Evolutionary conservation across 805 yeast genomes (phyloP).

Genomic region (Wickerhamiella bombiphila): DNA sequence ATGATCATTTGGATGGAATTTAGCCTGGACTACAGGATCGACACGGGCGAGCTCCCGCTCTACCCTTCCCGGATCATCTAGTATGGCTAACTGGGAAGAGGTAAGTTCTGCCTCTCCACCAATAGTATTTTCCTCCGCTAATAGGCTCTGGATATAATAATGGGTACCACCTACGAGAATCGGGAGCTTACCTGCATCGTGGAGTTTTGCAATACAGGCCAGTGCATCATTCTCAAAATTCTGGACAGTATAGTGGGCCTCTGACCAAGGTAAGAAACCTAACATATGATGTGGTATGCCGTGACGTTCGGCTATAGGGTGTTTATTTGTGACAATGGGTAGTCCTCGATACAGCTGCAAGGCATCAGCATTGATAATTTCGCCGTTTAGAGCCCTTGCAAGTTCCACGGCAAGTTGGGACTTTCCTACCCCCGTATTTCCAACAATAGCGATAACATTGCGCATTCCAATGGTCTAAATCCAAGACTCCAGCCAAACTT

Average conservation of each 20-base stretch:
- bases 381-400: slow-evolving; percentile 68
- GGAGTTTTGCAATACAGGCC: slow-evolving; percentile 42
- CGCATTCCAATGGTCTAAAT: slow-evolving; percentile 7
- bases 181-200: slow-evolving; percentile 56
- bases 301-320: slow-evolving; percentile 61
- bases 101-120: slow-evolving; percentile 13
- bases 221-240: slow-evolving; percentile 62
- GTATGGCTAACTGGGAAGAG: slow-evolving; percentile 4
- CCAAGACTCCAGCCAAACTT: too few relatives aligned
- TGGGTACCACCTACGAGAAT: slow-evolving; percentile 94
- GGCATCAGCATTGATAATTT: slow-evolving; percentile 87
- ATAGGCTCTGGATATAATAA: slow-evolving; percentile 67
- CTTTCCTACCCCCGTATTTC: slow-evolving; percentile 95
- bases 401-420: slow-evolving; percentile 69
- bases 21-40: slow-evolving; percentile 62
- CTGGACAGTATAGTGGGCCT: slow-evolving; percentile 49
- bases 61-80: slow-evolving; percentile 21
- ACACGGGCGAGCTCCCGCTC: slow-evolving; percentile 32
- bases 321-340: slow-evolving; percentile 79
- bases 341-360: slow-evolving; percentile 80
- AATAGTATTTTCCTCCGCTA: slow-evolving; percentile 57
- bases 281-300: slow-evolving; percentile 77
- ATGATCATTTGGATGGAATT: slow-evolving; percentile 84
- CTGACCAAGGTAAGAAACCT: slow-evolving; percentile 66
- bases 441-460: slow-evolving; percentile 54